Percentiles rank a stretch among this genome's conserved stretches.
phyloP scores from a whole-genome alignment of 495 filamentous ascomycete species.

The Neurospora sp. region DNA sequence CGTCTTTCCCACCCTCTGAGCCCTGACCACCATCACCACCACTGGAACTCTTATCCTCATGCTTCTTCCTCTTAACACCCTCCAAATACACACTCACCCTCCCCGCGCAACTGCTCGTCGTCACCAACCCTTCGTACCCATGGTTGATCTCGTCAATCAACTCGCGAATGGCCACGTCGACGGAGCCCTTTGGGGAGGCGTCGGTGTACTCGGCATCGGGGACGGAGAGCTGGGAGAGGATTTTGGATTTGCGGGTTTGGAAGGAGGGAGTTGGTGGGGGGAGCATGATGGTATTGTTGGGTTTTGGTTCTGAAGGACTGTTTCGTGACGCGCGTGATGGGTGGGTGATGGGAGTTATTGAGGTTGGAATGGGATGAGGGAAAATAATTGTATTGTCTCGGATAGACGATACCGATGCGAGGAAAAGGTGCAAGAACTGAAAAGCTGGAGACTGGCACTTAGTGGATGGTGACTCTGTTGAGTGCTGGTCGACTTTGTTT shows the following conservation, averaged over 20 bases:
- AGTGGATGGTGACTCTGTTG: not conserved
- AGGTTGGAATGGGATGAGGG: not conserved
- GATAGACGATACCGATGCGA: too few relatives aligned
- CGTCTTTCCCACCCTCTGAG: not conserved
- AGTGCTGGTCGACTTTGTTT: not conserved
- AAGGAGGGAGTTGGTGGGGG: slow-evolving; percentile 13
- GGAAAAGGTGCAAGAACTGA: not conserved
- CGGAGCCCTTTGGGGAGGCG: slow-evolving; percentile 72
- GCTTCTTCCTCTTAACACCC: slow-evolving; percentile 39
- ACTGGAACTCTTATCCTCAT: too few relatives aligned
- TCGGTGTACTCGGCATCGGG: slow-evolving; percentile 62
- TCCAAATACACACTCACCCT: slow-evolving; percentile 78
- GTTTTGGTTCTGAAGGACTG: not conserved
- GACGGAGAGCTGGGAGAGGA: slow-evolving; percentile 51
- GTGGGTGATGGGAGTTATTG: not conserved
- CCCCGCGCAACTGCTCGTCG: slow-evolving; percentile 86
- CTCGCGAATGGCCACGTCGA: slow-evolving; percentile 66
- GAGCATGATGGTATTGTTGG: not conserved
- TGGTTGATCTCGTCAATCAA: slow-evolving; percentile 68
- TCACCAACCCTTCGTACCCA: slow-evolving; percentile 58
- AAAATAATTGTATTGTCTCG: too few relatives aligned
- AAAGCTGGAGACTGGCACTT: not conserved
- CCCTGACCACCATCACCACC: slow-evolving; percentile 5
- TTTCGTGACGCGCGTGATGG: not conserved
- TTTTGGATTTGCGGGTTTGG: slow-evolving; percentile 48